Conservation (phyloP, 306 rosid genomes). For the Psophocarpus tetragonolobus region DNA sequence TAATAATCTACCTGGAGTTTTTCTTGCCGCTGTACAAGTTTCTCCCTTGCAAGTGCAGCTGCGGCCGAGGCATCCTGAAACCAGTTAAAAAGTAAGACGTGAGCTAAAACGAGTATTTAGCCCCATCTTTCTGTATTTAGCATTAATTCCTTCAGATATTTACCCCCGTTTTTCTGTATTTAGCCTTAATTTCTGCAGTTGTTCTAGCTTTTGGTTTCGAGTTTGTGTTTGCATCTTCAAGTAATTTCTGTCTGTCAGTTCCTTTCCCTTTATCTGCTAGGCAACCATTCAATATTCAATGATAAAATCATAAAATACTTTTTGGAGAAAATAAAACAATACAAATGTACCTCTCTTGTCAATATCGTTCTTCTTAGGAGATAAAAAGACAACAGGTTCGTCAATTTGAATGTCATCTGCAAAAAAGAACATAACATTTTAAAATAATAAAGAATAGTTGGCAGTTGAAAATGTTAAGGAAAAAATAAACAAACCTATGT, state of each 20-base stretch:
- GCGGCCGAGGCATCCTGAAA: constrained; percentile 76
- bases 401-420: constrained; percentile 75
- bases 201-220: constrained; percentile 65
- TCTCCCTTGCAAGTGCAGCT: constrained; percentile 78
- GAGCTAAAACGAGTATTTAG: constrained; percentile 33
- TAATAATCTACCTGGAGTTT: constrained; percentile 70
- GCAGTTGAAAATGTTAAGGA: constrained; percentile 25
- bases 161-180: constrained; percentile 71
- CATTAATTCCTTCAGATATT: constrained; percentile 65
- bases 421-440: constrained; percentile 27
- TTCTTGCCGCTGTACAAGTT: constrained; percentile 71
- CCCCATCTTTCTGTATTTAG: constrained; percentile 76
- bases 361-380: constrained; percentile 39
- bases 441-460: constrained; percentile 27
- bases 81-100: constrained; percentile 31
- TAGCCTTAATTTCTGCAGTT: constrained; percentile 85
- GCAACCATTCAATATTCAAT: constrained; percentile 27
- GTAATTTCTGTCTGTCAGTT: constrained; percentile 60
- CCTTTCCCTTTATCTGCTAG: constrained; percentile 57
- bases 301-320: constrained; percentile 8
- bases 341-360: constrained; percentile 61
- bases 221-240: constrained; percentile 53
- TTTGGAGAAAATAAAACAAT: constrained; percentile 24
- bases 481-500: constrained; percentile 81
- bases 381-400: constrained; percentile 46